These are phyloP conservation scores for Jaenimonas drosophilae DNA, from an alignment of 208 protist species.

Conservation along the genomic window DNA sequence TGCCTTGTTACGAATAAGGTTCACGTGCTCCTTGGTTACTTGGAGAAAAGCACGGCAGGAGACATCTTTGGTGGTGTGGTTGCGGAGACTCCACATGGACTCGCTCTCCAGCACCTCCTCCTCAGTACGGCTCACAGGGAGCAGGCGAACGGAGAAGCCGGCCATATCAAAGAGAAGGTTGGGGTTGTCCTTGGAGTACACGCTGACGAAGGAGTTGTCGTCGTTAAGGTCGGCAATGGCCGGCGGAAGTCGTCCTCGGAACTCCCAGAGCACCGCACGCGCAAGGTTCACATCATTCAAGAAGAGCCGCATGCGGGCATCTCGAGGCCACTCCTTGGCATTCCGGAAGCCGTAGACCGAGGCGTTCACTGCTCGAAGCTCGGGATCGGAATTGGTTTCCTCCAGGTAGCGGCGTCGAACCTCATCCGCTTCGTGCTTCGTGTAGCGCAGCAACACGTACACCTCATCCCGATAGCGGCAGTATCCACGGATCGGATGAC, in stretches of 20 bases:
- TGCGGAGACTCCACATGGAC: constrained; percentile 99
- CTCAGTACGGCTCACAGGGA: constrained; percentile 85
- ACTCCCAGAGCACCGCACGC: constrained; percentile 99
- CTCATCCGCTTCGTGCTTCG: constrained; percentile 96
- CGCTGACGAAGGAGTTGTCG: constrained; percentile 97
- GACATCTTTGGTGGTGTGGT: constrained; percentile 97
- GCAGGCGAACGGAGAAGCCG: constrained; percentile 98
- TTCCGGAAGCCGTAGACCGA: constrained; percentile 99
- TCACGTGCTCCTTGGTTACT: constrained; percentile 94
- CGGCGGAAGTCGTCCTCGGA: constrained; percentile 97
- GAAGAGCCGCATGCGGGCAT: constrained; percentile 99
- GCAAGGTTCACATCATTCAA: constrained; percentile 99
- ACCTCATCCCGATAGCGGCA: constrained; percentile 97
- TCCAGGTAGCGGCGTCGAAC: constrained; percentile 98
- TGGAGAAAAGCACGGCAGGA: constrained; percentile 99
- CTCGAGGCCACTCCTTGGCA: constrained; percentile 99
- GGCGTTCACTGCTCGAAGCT: constrained; percentile 91
- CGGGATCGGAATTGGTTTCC: constrained; percentile 98
- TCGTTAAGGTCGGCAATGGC: constrained; percentile 96
- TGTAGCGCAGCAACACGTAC: constrained; percentile 97
- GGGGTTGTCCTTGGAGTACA: constrained; percentile 99
- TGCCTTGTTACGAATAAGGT: constrained; percentile 98
- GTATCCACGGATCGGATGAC: constrained; percentile 98
- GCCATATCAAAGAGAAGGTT: constrained; percentile 99
- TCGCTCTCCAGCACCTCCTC: constrained; percentile 93